Evolutionary conservation across 192 early-diverging fungal species (phyloP).

Genomic region (Backusella liffmaniae): DNA sequence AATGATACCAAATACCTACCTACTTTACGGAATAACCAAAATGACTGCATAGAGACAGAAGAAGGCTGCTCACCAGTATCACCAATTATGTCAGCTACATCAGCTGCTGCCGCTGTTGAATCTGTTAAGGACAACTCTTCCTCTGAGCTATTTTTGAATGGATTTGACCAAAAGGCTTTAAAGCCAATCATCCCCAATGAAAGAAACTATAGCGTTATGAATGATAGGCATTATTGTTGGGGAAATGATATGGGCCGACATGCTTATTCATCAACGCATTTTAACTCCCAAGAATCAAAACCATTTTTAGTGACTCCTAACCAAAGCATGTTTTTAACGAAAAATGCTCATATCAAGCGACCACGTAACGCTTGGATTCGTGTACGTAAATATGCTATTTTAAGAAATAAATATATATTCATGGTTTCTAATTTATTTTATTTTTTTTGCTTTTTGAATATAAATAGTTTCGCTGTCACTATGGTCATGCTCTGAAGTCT

Average conservation of each 20-base stretch:
- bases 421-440: background rate
- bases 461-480: no score
- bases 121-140: background rate
- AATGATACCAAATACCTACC: background rate
- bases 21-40: background rate
- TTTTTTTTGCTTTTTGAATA: no score
- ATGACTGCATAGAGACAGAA: background rate
- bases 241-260: background rate
- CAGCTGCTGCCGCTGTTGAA: background rate
- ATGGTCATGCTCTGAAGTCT: no score
- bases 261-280: background rate
- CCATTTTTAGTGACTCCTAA: background rate
- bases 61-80: background rate
- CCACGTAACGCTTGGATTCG: slow-evolving; percentile 34
- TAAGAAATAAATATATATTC: background rate
- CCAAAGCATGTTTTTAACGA: slow-evolving; percentile 24
- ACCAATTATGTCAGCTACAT: background rate
- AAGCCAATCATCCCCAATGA: background rate
- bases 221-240: background rate
- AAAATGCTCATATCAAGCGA: slow-evolving; percentile 33
- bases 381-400: slow-evolving; percentile 14
- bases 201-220: background rate
- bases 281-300: background rate
- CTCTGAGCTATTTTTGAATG: background rate
- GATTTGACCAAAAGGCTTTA: background rate